Evolutionary conservation across 78 protist species (phyloP).

Genomic region (Planoprotostelium fungivorum): DNA sequence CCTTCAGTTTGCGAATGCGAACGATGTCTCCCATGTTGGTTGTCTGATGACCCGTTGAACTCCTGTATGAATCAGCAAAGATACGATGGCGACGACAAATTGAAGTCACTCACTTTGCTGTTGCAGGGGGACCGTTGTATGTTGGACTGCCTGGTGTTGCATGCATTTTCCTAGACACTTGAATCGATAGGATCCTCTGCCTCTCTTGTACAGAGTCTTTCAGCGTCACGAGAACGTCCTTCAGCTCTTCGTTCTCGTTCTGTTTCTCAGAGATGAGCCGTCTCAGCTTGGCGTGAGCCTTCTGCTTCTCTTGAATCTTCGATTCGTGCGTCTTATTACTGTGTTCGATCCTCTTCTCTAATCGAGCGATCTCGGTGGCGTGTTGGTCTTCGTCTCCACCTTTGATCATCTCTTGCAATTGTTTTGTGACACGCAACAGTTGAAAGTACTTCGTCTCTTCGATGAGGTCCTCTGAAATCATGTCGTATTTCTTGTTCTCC

Average conservation of each 20-base stretch:
- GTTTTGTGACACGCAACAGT: constrained; percentile 63
- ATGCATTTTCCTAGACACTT: not conserved
- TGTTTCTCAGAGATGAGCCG: not conserved
- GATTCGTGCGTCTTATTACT: not conserved
- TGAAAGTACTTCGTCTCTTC: constrained; percentile 41
- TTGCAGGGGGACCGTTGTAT: not conserved
- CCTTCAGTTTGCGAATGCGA: not conserved
- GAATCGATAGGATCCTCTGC: not conserved
- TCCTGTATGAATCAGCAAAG: not conserved
- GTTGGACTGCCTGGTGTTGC: too few species aligned
- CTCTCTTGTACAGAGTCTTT: not conserved
- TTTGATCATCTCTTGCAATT: constrained; percentile 47
- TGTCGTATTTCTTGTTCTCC: constrained; percentile 31
- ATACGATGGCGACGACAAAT: not conserved
- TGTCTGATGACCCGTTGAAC: not conserved
- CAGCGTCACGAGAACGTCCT: not conserved
- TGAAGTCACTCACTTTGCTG: not conserved
- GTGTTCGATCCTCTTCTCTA: not conserved
- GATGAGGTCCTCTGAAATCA: constrained; percentile 20
- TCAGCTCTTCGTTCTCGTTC: not conserved
- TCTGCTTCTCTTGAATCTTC: not conserved
- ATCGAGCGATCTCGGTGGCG: not conserved
- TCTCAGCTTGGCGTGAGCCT: not conserved
- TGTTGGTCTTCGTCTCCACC: constrained; percentile 10
- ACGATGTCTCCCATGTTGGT: not conserved